Evolutionary conservation across 306 rosid species (phyloP).

Genomic region (Macrotyloma uniflorum): DNA sequence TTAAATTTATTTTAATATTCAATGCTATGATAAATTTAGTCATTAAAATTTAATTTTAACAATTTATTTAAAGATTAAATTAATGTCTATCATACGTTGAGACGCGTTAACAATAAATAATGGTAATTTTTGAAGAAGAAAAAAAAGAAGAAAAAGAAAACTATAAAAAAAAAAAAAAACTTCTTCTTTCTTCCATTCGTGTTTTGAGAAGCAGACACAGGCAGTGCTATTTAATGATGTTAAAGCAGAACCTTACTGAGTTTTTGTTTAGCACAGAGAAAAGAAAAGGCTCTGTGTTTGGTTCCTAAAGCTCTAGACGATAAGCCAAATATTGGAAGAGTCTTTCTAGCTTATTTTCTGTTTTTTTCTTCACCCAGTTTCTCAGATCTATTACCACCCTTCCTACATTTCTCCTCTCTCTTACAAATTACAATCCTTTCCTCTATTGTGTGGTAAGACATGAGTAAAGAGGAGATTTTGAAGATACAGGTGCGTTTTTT

Average conservation of each 20-base stretch:
- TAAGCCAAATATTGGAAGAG: not conserved
- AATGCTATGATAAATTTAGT: too few species aligned
- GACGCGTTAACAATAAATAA: too few species aligned
- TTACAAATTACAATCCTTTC: constrained; percentile 22
- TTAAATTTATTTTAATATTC: too few species aligned
- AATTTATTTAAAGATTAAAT: too few species aligned
- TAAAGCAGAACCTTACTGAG: not conserved
- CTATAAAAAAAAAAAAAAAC: not conserved
- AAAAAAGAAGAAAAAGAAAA: not conserved
- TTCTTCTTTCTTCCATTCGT: not conserved
- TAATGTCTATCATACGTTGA: too few species aligned
- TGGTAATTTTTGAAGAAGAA: too few species aligned
- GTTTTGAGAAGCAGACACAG: not conserved
- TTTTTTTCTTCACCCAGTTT: constrained; percentile 28
- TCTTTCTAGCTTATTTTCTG: constrained; percentile 9
- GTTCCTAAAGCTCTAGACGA: not conserved
- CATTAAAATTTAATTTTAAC: too few species aligned
- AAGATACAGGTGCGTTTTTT: constrained; percentile 79
- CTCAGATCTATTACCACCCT: constrained; percentile 52
- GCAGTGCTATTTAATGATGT: not conserved
- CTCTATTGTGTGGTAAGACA: constrained; percentile 45
- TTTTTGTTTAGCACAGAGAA: not conserved
- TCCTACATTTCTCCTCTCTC: constrained; percentile 16
- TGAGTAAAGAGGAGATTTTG: constrained; percentile 96
- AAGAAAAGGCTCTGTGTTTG: constrained; percentile 23